phyloP scores from a whole-genome alignment of 805 yeast species.

The Teunomyces panamensis region DNA sequence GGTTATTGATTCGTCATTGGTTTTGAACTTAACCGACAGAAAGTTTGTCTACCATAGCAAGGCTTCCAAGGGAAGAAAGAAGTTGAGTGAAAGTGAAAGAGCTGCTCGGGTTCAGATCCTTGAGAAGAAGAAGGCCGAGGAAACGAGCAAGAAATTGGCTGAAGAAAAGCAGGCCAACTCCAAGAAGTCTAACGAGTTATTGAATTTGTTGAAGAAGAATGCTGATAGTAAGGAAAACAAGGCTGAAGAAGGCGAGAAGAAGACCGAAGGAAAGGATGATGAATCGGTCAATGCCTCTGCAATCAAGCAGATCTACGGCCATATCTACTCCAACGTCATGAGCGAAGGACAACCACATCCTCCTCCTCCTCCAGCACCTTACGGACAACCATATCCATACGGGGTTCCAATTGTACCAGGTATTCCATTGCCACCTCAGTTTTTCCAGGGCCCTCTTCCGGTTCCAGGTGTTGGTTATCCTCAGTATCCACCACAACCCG shows the following conservation, averaged over 20 bases:
- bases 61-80: slow-evolving; percentile 47
- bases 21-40: slow-evolving; percentile 70
- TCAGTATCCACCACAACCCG: slow-evolving; percentile 7
- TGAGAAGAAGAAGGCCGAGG: slow-evolving; percentile 5
- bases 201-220: slow-evolving; percentile 26
- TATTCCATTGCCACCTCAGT: slow-evolving; percentile 38
- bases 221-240: slow-evolving; percentile 3
- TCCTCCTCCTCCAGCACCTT: slow-evolving; percentile 8
- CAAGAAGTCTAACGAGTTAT: slow-evolving; percentile 29
- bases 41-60: slow-evolving; percentile 77
- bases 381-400: slow-evolving; percentile 1
- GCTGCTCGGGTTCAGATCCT: slow-evolving; percentile 7
- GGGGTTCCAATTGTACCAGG: slow-evolving; percentile 32
- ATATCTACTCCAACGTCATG: slow-evolving; percentile 43
- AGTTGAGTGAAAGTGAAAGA: slow-evolving; percentile 23
- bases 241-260: slow-evolving; percentile 3
- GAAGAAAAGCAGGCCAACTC: slow-evolving; percentile 12
- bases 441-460: slow-evolving; percentile 21
- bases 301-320: slow-evolving; percentile 41
- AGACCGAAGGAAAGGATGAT: slow-evolving; percentile 16
- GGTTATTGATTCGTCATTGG: slow-evolving; percentile 74
- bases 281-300: slow-evolving; percentile 24
- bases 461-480: slow-evolving; percentile 1
- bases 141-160: slow-evolving; percentile 6
- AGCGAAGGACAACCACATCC: slow-evolving; percentile 27